Evolutionary conservation across 371 early-diverging fungal species (phyloP).

Genomic region (Globomyces sp.): DNA sequence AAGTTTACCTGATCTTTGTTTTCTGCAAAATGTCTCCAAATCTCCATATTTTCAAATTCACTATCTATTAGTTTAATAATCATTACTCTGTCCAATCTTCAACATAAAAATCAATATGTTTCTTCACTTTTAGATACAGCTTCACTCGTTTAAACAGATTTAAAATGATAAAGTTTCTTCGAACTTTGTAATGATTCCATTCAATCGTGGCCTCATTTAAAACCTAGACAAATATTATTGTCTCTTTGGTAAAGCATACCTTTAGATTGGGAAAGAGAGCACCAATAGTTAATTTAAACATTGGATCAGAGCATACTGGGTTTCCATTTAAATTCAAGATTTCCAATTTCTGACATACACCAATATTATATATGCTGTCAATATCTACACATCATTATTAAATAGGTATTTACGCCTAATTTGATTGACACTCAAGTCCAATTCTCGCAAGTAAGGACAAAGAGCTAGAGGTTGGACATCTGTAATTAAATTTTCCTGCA

Average conservation of each 20-base stretch:
- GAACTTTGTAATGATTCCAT: neutral
- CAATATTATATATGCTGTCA: slow-evolving; percentile 22
- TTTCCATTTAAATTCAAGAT: slow-evolving; percentile 27
- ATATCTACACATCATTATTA: slow-evolving; percentile 19
- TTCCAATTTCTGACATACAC: slow-evolving; percentile 30
- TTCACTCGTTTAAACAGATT: slow-evolving; percentile 1
- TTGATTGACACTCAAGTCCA: slow-evolving; percentile 32
- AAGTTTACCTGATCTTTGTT: slow-evolving; percentile 1
- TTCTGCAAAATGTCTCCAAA: slow-evolving; percentile 7
- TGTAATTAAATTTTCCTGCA: slow-evolving; percentile 32
- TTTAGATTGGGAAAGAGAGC: slow-evolving; percentile 21
- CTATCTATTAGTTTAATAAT: neutral
- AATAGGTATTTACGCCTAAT: slow-evolving; percentile 22
- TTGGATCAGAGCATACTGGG: slow-evolving; percentile 16
- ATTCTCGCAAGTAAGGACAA: slow-evolving; percentile 32
- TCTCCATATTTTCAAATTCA: slow-evolving; percentile 3
- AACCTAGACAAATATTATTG: neutral
- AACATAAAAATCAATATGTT: neutral
- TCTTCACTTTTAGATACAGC: neutral
- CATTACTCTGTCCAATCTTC: neutral
- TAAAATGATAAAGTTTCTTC: neutral
- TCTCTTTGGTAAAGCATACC: slow-evolving; percentile 14
- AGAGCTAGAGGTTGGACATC: slow-evolving; percentile 33
- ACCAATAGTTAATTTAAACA: slow-evolving; percentile 19
- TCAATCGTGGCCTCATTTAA: neutral